Evolutionary conservation across 306 rosid species (phyloP), one percentile per base, ranked within the genome.

Genomic region (Lotus japonicus): DNA sequence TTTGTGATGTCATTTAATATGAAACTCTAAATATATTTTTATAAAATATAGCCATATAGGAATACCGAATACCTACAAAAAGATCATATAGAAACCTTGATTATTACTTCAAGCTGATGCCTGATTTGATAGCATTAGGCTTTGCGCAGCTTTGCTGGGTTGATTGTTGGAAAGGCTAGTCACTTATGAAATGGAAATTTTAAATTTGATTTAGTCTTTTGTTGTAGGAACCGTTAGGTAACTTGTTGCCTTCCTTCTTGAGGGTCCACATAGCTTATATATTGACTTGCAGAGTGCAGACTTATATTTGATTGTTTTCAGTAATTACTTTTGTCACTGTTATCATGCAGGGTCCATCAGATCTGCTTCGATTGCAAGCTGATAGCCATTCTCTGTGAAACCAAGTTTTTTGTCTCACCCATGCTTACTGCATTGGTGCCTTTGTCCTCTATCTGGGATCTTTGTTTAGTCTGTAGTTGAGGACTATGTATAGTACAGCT

Each of bases 341-440:
- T 49, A 9, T 58, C 21, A 15, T 74, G 80, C 72, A 82, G 86
- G 86, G 35, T 74, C 81, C 48, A 21, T 4, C 41, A 58, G 78
- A 65, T 70, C 80, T 70, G 64, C 56, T 2, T 46, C 69, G 19
- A 15, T 11, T 38, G 58, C 64, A 6, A 33, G 80, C 46, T 58
- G 57, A 68, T 51, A 15, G 57, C 15, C 9, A 3, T 13, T 59
- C 68, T 56, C 66, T 31, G 3, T 31, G 3, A 18, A 58, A 53
- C 45, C 15, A 38, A 43, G 53, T 58, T 59, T 71, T 45, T 15
- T 58, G 42, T 23, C 72, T 38, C 50, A 39, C 28, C 52, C 28
- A 36, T 36, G 64, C 46, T 42, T 21, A 9, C 63, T 55, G 12
- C 12, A 33, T 33, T 10, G 63, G 58, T 36, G 62, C 36, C 11